phyloP scores from a whole-genome alignment of 2,329 filamentous ascomycete species.

The Pleomassaria siparia region DNA sequence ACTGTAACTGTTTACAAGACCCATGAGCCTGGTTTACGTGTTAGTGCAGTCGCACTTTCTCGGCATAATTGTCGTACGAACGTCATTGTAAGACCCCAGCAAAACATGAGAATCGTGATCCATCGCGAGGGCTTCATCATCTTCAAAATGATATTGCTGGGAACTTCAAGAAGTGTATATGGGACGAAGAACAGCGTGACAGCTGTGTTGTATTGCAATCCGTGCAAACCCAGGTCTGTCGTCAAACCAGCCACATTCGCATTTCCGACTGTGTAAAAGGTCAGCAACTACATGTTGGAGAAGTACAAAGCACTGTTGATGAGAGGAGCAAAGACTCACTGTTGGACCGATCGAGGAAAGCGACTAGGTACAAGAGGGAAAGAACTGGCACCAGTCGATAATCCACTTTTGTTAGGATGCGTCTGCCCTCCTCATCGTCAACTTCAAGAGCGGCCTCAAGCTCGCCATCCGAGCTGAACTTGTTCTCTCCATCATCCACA shows the following conservation, averaged over 20 bases:
- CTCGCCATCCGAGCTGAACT: conserved; percentile 23
- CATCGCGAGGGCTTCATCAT: conserved; percentile 44
- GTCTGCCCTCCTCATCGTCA: conserved; percentile 28
- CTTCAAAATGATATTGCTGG: conserved; percentile 46
- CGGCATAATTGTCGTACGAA: conserved; percentile 24
- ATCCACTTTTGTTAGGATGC: conserved; percentile 40
- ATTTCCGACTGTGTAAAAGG: conserved; percentile 36
- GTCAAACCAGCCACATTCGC: conserved; percentile 46
- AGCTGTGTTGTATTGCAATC: conserved; percentile 44
- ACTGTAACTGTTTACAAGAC: conserved; percentile 49
- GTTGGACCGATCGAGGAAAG: conserved; percentile 38
- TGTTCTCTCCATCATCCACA: conserved; percentile 29
- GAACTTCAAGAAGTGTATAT: conserved; percentile 42
- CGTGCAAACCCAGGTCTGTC: conserved; percentile 40
- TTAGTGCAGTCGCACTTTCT: background rate
- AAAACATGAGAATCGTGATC: conserved; percentile 44
- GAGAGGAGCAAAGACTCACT: conserved; percentile 9
- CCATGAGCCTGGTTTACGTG: conserved; percentile 33
- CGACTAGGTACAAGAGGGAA: conserved; percentile 37
- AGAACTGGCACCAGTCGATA: conserved; percentile 33
- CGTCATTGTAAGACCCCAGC: conserved; percentile 50
- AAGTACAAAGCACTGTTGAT: background rate
- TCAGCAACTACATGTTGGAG: background rate
- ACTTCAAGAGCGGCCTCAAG: conserved; percentile 27
- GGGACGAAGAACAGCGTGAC: conserved; percentile 46